These are phyloP conservation scores for Quillaja saponaria DNA, from an alignment of 306 rosid genomes.

Conservation along the genomic window DNA sequence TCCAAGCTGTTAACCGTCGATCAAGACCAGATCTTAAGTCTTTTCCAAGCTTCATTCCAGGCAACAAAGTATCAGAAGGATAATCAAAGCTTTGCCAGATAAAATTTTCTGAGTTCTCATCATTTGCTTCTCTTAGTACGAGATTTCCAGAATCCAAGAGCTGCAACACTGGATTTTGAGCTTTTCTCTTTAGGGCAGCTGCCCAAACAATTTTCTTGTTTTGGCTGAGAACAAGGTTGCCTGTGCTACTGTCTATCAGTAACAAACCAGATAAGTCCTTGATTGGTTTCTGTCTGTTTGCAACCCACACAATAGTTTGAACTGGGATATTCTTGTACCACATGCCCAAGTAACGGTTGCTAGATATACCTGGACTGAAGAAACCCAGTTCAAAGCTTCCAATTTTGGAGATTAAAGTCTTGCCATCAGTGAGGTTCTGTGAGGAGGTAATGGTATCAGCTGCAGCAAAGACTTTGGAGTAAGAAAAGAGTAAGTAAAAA, in stretches of 20 bases:
- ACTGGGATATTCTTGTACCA: conserved; percentile 49
- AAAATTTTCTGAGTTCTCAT: neutral
- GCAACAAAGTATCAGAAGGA: conserved; percentile 51
- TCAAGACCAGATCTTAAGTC: conserved; percentile 32
- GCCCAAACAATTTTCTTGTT: conserved; percentile 18
- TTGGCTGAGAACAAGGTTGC: conserved; percentile 38
- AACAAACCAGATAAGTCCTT: conserved; percentile 36
- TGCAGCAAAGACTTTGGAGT: conserved; percentile 16
- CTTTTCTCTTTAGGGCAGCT: neutral
- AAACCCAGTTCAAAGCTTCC: conserved; percentile 56
- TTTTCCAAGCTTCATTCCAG: conserved; percentile 52
- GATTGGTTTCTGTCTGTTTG: conserved; percentile 47
- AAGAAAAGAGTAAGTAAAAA: conserved; percentile 9
- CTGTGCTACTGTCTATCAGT: conserved; percentile 9
- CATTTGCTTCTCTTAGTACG: conserved; percentile 31
- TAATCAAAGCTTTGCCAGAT: conserved; percentile 61
- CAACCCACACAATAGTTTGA: conserved; percentile 56
- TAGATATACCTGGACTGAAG: conserved; percentile 51
- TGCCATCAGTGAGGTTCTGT: conserved; percentile 39
- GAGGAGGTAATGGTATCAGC: conserved; percentile 32
- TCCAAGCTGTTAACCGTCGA: conserved; percentile 40
- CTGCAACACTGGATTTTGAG: conserved; percentile 22
- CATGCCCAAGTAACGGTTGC: conserved; percentile 48
- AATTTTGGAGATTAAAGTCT: conserved; percentile 40
- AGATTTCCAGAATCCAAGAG: conserved; percentile 44